Percentiles rank a stretch among this genome's conserved stretches.
Evolutionary conservation across 495 filamentous ascomycete species (phyloP).

Genomic region (Melanomma pulvis-pyrius): DNA sequence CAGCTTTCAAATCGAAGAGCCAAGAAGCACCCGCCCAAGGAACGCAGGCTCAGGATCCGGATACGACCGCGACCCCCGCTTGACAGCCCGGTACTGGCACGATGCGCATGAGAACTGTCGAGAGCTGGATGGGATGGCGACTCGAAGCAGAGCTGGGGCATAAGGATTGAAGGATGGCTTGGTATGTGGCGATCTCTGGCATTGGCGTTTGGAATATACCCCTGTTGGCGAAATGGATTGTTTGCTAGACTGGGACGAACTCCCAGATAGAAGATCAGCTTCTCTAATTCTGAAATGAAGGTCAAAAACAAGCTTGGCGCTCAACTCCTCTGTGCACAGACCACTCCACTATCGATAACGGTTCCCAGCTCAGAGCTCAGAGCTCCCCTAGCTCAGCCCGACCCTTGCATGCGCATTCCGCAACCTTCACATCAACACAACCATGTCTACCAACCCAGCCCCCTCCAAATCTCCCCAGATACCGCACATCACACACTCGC

Average conservation of each 20-base stretch:
- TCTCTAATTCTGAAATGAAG: no score
- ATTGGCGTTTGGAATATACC: constrained; percentile 11
- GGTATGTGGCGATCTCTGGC: background rate
- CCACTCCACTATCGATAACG: constrained; percentile 37
- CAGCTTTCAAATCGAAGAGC: constrained; percentile 74
- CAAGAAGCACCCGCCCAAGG: constrained; percentile 10
- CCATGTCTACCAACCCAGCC: constrained; percentile 27
- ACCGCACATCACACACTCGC: constrained; percentile 36
- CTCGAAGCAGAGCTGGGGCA: background rate
- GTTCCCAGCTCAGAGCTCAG: constrained; percentile 18
- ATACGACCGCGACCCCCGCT: background rate
- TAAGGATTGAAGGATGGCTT: no score
- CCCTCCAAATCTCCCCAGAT: constrained; percentile 37
- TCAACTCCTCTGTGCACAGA: constrained; percentile 7
- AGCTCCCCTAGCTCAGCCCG: constrained; percentile 27
- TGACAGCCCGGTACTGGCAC: background rate
- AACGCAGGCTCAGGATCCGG: background rate
- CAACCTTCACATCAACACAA: constrained; percentile 39
- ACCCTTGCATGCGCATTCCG: constrained; percentile 31
- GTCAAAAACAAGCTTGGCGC: no score
- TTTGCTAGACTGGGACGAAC: no score
- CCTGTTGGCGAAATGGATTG: background rate
- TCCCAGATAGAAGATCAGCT: no score
- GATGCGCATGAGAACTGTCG: background rate
- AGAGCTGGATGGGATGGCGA: background rate